Percentiles rank a stretch among this genome's conserved stretches.
Evolutionary conservation across 148 eudicot genomes (phyloP).

Genomic region (Heliosperma pusillum): DNA sequence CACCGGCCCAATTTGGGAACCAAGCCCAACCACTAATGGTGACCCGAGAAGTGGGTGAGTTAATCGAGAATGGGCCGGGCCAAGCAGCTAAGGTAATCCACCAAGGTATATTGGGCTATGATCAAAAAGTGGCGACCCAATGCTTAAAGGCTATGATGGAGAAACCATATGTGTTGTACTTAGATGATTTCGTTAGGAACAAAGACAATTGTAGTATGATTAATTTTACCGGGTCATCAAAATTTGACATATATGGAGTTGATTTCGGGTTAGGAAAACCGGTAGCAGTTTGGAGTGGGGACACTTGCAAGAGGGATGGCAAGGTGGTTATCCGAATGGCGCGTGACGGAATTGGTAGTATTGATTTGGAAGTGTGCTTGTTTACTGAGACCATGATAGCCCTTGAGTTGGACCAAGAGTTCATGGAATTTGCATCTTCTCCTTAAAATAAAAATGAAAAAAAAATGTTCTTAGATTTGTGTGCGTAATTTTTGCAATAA

Average conservation of each 20-base stretch:
- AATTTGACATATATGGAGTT: slow-evolving; percentile 62
- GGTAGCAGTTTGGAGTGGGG: slow-evolving; percentile 48
- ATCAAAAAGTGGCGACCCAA: slow-evolving; percentile 11
- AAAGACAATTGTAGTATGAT: slow-evolving; percentile 15
- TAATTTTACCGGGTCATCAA: slow-evolving; percentile 58
- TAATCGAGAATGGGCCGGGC: slow-evolving; percentile 37
- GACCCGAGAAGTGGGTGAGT: slow-evolving; percentile 29
- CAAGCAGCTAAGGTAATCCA: slow-evolving; percentile 36
- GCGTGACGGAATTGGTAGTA: slow-evolving; percentile 52
- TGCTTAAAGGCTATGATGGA: background rate
- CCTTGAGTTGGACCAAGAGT: slow-evolving; percentile 49
- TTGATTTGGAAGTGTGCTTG: slow-evolving; percentile 65
- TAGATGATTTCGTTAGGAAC: slow-evolving; percentile 28
- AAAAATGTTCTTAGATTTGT: too few relatives aligned
- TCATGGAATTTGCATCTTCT: slow-evolving; percentile 51
- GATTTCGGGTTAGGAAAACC: slow-evolving; percentile 78
- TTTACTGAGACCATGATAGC: slow-evolving; percentile 50
- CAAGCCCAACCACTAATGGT: slow-evolving; percentile 30
- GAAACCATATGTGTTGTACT: background rate
- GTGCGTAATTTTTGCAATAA: too few relatives aligned
- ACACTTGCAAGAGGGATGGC: slow-evolving; percentile 57
- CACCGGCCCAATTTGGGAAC: slow-evolving; percentile 59
- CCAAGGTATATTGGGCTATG: slow-evolving; percentile 41
- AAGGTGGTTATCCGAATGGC: slow-evolving; percentile 69
- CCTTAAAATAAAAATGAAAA: too few relatives aligned